Percentiles rank a stretch among this genome's conserved stretches.
Evolutionary conservation across 2,329 filamentous ascomycete genomes (phyloP).

Genomic region (Fusarium penzigii): DNA sequence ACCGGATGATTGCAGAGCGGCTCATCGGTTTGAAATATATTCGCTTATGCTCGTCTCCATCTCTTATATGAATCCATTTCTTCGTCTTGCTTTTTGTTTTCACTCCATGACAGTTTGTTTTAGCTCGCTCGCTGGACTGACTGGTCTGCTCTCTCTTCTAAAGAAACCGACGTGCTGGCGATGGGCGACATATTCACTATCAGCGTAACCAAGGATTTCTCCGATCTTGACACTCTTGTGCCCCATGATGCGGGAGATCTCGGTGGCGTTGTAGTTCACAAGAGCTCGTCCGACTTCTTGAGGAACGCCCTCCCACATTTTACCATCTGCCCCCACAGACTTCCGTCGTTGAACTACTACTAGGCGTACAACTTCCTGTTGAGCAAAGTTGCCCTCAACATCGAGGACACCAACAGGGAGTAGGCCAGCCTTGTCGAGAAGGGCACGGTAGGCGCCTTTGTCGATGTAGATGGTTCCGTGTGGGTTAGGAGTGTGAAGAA

Average conservation of each 20-base stretch:
- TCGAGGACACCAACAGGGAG: constrained; percentile 89
- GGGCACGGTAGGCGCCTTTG: constrained; percentile 78
- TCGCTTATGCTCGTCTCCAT: constrained; percentile 15
- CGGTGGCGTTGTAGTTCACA: constrained; percentile 87
- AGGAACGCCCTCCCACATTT: constrained; percentile 52
- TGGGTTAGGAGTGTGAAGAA: constrained; percentile 86
- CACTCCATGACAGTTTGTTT: constrained; percentile 23
- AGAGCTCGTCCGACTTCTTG: constrained; percentile 83
- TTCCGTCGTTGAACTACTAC: constrained; percentile 70
- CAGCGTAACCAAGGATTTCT: constrained; percentile 81
- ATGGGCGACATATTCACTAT: constrained; percentile 91
- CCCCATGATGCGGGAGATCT: constrained; percentile 84
- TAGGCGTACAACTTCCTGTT: constrained; percentile 88
- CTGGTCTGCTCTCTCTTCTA: constrained; percentile 52
- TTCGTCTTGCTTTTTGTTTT: background rate
- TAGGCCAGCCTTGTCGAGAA: constrained; percentile 81
- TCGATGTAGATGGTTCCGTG: constrained; percentile 94
- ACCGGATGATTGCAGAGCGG: constrained; percentile 23
- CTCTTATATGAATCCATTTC: background rate
- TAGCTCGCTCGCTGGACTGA: constrained; percentile 44
- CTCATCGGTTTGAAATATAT: constrained; percentile 23
- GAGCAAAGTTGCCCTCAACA: constrained; percentile 84
- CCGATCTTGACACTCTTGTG: constrained; percentile 80
- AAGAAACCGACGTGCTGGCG: constrained; percentile 86
- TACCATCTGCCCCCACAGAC: constrained; percentile 42